These are phyloP conservation scores for Leccinum imitatum DNA, from an alignment of 768 basidiomycete genomes.

Conservation along the genomic window DNA sequence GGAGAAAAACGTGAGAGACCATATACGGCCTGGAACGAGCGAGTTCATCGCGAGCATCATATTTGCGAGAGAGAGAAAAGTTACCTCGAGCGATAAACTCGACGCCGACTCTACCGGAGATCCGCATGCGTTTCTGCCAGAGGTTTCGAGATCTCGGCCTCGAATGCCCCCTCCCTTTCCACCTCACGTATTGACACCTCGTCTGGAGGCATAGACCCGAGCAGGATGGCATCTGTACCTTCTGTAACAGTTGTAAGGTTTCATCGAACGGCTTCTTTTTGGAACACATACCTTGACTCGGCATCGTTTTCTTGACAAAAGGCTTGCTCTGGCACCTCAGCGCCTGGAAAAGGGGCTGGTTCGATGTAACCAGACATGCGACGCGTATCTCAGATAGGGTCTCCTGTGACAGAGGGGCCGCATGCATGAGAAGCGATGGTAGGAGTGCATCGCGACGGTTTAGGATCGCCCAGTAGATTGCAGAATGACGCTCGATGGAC, in stretches of 20 bases:
- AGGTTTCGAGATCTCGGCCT: slow-evolving; percentile 41
- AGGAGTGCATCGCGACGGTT: slow-evolving; percentile 46
- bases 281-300: slow-evolving; percentile 10
- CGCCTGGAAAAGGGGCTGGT: slow-evolving; percentile 29
- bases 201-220: slow-evolving; percentile 49
- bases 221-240: slow-evolving; percentile 50
- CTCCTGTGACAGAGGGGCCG: slow-evolving; percentile 40
- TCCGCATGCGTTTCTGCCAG: slow-evolving; percentile 73
- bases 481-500: slow-evolving; percentile 62
- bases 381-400: slow-evolving; percentile 62
- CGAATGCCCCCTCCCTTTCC: slow-evolving; percentile 52
- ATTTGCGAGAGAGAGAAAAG: not conserved
- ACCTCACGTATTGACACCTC: slow-evolving; percentile 55
- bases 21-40: slow-evolving; percentile 24
- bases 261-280: not conserved
- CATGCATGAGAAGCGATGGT: slow-evolving; percentile 52
- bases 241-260: not conserved
- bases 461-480: slow-evolving; percentile 73
- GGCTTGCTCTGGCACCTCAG: slow-evolving; percentile 18
- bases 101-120: slow-evolving; percentile 49
- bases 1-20: slow-evolving; percentile 27
- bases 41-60: not conserved
- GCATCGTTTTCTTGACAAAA: slow-evolving; percentile 10
- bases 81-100: slow-evolving; percentile 67
- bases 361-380: slow-evolving; percentile 43